phyloP scores from a whole-genome alignment of 2,329 filamentous ascomycete genomes.

The Fusarium tuaranense region DNA sequence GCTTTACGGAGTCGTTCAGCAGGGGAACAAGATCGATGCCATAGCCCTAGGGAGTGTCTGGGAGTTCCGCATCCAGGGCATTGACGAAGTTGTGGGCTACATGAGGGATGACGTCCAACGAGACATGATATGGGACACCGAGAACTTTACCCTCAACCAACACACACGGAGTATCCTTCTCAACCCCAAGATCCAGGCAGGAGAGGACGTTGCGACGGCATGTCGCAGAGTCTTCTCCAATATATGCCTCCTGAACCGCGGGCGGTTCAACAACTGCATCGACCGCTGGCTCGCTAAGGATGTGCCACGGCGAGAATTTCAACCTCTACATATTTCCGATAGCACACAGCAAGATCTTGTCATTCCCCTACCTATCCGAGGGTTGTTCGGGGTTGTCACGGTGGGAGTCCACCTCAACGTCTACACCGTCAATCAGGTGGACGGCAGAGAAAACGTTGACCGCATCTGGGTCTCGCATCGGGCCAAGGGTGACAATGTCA shows the following conservation, averaged over 20 bases:
- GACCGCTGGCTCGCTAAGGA: conserved; percentile 41
- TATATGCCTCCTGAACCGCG: conserved; percentile 44
- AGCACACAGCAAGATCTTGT: conserved; percentile 35
- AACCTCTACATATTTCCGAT: conserved; percentile 45
- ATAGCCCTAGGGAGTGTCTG: conserved; percentile 16
- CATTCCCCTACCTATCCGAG: conserved; percentile 49
- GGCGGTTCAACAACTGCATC: conserved; percentile 42
- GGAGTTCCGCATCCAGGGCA: conserved; percentile 30
- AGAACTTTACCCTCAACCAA: conserved; percentile 19
- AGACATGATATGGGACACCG: conserved; percentile 30
- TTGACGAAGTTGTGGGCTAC: conserved; percentile 36
- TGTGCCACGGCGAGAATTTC: conserved; percentile 37
- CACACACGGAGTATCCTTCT: conserved; percentile 35
- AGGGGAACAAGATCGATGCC: conserved; percentile 36
- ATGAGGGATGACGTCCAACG: conserved; percentile 24
- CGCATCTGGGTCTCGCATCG: conserved; percentile 51
- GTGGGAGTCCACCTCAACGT: conserved; percentile 53
- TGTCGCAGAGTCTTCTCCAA: conserved; percentile 33
- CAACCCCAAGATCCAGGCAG: conserved; percentile 32
- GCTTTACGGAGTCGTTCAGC: conserved; percentile 31
- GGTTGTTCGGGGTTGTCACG: conserved; percentile 52
- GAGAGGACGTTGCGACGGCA: conserved; percentile 18
- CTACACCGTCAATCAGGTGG: conserved; percentile 44
- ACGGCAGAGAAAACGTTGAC: conserved; percentile 38
- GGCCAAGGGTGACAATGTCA: conserved; percentile 39